phyloP scores from a whole-genome alignment of 73 alveolate species.

The Durusdinium trenchii region DNA sequence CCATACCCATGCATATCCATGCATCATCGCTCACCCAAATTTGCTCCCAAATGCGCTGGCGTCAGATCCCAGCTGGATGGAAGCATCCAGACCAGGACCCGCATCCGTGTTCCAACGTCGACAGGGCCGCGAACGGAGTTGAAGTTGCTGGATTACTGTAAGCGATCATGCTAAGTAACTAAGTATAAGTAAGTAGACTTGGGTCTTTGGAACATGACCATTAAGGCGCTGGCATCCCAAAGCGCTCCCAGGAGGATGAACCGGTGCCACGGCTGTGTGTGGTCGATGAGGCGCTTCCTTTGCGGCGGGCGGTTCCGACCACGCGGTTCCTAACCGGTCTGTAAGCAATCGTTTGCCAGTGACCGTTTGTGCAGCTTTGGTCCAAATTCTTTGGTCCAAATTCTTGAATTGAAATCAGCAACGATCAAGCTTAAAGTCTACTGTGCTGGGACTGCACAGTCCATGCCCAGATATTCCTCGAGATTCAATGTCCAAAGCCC shows the following conservation, averaged over 20 bases:
- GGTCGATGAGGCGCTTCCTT: conserved; percentile 34
- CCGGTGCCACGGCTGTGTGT: conserved; percentile 77
- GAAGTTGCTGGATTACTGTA: not conserved
- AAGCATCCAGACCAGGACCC: conserved; percentile 49
- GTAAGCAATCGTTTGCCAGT: not conserved
- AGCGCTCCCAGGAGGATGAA: conserved; percentile 43
- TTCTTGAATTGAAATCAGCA: too few relatives aligned
- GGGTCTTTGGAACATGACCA: too few relatives aligned
- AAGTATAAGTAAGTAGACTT: too few relatives aligned
- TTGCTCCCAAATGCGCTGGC: not conserved
- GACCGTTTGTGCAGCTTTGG: not conserved
- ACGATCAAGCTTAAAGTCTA: too few relatives aligned
- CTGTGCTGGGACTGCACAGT: too few relatives aligned
- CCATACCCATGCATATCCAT: not conserved
- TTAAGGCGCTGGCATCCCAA: too few relatives aligned
- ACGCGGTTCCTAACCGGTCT: not conserved
- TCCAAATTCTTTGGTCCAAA: too few relatives aligned
- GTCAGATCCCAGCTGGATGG: conserved; percentile 71
- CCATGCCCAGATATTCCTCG: too few relatives aligned
- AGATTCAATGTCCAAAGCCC: too few relatives aligned
- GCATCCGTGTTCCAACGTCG: not conserved
- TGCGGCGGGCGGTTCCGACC: not conserved
- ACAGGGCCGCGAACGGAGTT: not conserved
- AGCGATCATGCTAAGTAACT: too few relatives aligned
- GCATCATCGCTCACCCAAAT: not conserved